phyloP scores from a whole-genome alignment of 345 rosid genomes.

The Aegle marmelos region DNA sequence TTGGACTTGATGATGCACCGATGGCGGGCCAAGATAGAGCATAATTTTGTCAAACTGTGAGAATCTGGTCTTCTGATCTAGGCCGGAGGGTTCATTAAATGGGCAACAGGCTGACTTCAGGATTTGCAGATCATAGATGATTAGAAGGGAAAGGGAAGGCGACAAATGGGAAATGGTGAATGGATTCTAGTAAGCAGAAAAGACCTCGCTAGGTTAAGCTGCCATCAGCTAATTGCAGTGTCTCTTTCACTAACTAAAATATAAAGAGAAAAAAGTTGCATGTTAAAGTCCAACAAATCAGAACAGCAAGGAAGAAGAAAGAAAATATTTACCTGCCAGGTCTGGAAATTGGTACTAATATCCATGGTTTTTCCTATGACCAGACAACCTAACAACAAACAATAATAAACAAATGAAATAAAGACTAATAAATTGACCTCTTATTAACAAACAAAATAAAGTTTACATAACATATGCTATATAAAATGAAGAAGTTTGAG shows the following conservation, averaged over 20 bases:
- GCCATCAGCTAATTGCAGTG: constrained; percentile 20
- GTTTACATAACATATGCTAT: background rate
- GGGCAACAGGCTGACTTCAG: constrained; percentile 31
- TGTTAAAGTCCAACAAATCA: constrained; percentile 4
- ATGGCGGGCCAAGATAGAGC: constrained; percentile 27
- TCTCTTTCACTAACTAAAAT: constrained; percentile 7
- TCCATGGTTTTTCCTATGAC: constrained; percentile 54
- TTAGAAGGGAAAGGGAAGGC: constrained; percentile 35
- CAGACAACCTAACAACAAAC: constrained; percentile 31
- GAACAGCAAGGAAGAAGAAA: background rate
- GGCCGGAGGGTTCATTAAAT: constrained; percentile 34
- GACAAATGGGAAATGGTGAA: constrained; percentile 25
- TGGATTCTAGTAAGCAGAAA: constrained; percentile 30
- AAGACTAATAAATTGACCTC: background rate
- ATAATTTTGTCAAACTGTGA: constrained; percentile 22
- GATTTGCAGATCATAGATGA: constrained; percentile 36
- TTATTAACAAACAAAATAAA: background rate
- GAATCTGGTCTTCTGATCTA: constrained; percentile 33
- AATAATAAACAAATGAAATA: background rate
- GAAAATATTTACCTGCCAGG: constrained; percentile 4
- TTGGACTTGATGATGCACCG: constrained; percentile 26
- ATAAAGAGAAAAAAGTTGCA: constrained; percentile 2
- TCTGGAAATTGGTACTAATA: constrained; percentile 29
- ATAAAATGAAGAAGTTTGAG: constrained; percentile 5
- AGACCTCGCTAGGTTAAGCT: constrained; percentile 23